These are phyloP conservation scores for Myxozyma vanderwaltii DNA, from an alignment of 805 yeast genomes.

Conservation along the genomic window DNA sequence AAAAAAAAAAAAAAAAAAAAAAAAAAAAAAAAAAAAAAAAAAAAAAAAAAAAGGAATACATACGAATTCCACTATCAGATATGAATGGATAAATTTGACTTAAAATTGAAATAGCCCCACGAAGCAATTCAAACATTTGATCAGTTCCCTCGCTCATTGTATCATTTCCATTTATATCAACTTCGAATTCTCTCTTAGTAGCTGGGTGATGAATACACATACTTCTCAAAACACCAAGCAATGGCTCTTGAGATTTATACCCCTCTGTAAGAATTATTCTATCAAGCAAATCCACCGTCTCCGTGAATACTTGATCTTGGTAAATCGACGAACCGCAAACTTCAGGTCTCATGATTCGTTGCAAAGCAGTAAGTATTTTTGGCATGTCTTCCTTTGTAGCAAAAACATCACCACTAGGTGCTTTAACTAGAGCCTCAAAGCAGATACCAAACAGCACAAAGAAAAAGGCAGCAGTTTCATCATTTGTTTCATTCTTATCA, in stretches of 20 bases:
- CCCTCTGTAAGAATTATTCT: conserved; percentile 63
- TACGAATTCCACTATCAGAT: conserved; percentile 45
- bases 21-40: no score
- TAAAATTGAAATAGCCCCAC: conserved; percentile 67
- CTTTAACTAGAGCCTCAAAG: conserved; percentile 66
- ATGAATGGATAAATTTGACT: conserved; percentile 62
- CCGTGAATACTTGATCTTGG: conserved; percentile 69
- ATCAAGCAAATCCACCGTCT: conserved; percentile 73
- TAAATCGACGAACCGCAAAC: conserved; percentile 62
- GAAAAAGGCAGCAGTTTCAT: conserved; percentile 53
- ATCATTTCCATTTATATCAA: conserved; percentile 43
- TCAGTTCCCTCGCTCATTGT: conserved; percentile 62
- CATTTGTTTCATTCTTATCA: conserved; percentile 33
- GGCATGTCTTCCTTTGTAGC: conserved; percentile 39
- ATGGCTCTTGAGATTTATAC: conserved; percentile 49
- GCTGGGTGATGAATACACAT: conserved; percentile 53
- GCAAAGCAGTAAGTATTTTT: conserved; percentile 54
- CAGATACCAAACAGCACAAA: conserved; percentile 83
- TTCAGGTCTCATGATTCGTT: conserved; percentile 57
- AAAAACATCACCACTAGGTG: conserved; percentile 37
- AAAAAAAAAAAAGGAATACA: not conserved
- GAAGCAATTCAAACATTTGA: conserved; percentile 76
- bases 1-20: no score
- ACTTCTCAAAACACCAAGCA: conserved; percentile 60
- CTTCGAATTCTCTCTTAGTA: conserved; percentile 20